Percentiles rank a stretch among this genome's conserved stretches.
These are phyloP conservation scores for Antarctomyces pellizariae DNA, from an alignment of 495 filamentous ascomycete genomes.

Conservation along the genomic window DNA sequence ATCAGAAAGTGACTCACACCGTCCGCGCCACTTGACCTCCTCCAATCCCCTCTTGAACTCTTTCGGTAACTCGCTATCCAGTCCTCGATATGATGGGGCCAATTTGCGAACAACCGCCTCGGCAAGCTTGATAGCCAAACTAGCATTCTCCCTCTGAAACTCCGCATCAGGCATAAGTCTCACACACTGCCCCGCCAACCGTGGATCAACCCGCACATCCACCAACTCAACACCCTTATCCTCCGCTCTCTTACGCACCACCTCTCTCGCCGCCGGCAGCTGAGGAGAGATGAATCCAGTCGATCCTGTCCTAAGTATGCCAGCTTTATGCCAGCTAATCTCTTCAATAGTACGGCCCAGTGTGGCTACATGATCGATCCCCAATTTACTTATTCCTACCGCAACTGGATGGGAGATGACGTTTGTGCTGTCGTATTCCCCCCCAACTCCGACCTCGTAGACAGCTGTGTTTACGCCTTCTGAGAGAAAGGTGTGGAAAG, in stretches of 20 bases:
- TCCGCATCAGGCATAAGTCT: conserved; percentile 51
- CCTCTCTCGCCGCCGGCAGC: conserved; percentile 33
- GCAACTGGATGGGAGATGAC: conserved; percentile 53
- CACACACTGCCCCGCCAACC: conserved; percentile 27
- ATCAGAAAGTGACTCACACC: conserved; percentile 58
- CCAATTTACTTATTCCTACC: conserved; percentile 59
- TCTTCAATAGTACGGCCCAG: conserved; percentile 68
- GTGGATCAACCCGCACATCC: conserved; percentile 37
- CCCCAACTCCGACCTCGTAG: conserved; percentile 85
- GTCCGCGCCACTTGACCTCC: conserved; percentile 49
- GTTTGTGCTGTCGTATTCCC: conserved; percentile 86
- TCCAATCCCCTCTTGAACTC: conserved; percentile 57
- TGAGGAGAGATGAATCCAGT: conserved; percentile 60
- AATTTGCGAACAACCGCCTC: conserved; percentile 29
- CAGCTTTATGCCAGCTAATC: conserved; percentile 95
- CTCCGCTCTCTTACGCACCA: conserved; percentile 43
- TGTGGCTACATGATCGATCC: conserved; percentile 67
- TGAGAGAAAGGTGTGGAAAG: conserved; percentile 62
- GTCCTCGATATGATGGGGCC: conserved; percentile 13
- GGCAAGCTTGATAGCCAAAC: conserved; percentile 54
- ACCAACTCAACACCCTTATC: conserved; percentile 38
- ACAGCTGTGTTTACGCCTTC: conserved; percentile 65
- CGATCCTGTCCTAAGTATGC: conserved; percentile 57
- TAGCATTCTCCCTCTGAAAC: conserved; percentile 77
- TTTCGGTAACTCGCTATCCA: conserved; percentile 23